Conservation (phyloP, 768 basidiomycete genomes). For the Trametes maxima region DNA sequence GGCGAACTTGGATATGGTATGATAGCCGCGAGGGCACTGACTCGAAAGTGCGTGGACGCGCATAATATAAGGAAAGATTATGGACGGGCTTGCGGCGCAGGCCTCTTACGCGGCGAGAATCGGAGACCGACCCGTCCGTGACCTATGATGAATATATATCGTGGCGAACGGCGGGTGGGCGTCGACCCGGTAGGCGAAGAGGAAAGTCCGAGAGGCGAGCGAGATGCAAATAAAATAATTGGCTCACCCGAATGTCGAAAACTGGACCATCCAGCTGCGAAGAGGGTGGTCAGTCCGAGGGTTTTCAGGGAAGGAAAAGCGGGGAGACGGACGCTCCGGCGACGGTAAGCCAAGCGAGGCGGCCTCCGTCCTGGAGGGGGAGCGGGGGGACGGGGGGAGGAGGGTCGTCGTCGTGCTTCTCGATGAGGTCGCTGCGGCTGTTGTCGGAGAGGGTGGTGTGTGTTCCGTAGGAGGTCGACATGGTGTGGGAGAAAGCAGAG, state of each 20-base stretch:
- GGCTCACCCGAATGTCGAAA: conserved; percentile 29
- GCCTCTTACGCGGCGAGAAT: background rate
- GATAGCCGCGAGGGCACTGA: too few relatives aligned
- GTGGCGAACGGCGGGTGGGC: background rate
- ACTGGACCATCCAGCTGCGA: conserved; percentile 29
- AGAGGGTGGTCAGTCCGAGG: background rate
- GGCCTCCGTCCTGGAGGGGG: conserved; percentile 19
- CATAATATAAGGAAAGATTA: too few relatives aligned
- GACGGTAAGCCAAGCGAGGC: conserved; percentile 25
- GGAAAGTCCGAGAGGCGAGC: background rate
- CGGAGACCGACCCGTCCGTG: background rate
- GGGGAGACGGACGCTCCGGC: conserved; percentile 26
- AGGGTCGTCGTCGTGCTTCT: background rate
- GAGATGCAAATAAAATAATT: background rate
- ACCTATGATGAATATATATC: background rate
- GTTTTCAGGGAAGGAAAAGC: background rate
- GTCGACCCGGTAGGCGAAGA: too few relatives aligned
- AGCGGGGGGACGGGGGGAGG: background rate
- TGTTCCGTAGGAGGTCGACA: background rate
- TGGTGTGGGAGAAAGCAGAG: background rate
- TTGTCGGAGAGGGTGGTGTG: conserved; percentile 5
- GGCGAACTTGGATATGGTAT: too few relatives aligned
- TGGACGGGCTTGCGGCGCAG: background rate
- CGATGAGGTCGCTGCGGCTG: conserved; percentile 8
- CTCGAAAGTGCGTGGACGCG: too few relatives aligned